Evolutionary conservation across 345 rosid species (phyloP), one percentile per base, ranked within the genome.

Genomic region (Zanthoxylum bungeanum): DNA sequence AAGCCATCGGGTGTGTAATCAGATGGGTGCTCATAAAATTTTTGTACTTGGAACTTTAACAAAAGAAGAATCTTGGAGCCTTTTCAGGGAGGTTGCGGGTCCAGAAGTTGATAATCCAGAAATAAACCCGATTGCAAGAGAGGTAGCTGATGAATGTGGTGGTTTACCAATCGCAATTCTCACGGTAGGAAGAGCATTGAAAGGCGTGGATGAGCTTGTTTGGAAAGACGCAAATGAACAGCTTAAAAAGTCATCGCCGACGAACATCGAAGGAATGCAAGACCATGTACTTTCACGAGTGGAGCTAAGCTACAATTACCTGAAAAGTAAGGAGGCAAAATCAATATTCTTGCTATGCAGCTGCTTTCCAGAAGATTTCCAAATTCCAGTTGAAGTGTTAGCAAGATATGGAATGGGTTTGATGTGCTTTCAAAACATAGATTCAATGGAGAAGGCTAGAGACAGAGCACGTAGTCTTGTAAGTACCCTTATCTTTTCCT

Each of bases 111-210:
- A 76, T 4, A 2, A 10, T 5, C 10, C 4, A 25, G 49, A 63
- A 19, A 28, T 75, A n/a, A 34, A 24, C 0, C 57, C 60, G 8
- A 21, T 39, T 0, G 79, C 63, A 24, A 60, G 11, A 17, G 24
- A 51, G 21, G 28, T 71, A 1, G 58, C 28, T 4, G 3, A 19
- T 10, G 7, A 42, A 17, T 76, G 79, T 22, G 63, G 55, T 4
- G 76, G 79, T 7, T 39, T 66, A 25, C 75, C 72, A 47, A 19
- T 59, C 49, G 72, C 55, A 2, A 65, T 76, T 59, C 28, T 42
- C 1, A 50, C 68, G 0, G 14, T 76, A 12, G 79, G 50, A 39
- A 9, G 4, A 16, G 72, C 75, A 9, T 24, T 71, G n/a, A 42
- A 33, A 37, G n/a, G 12, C 17, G 24, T 34, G 22, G 22, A 53